Evolutionary conservation across 495 filamentous ascomycete genomes (phyloP).

Genomic region (Lepidopterella palustris): DNA sequence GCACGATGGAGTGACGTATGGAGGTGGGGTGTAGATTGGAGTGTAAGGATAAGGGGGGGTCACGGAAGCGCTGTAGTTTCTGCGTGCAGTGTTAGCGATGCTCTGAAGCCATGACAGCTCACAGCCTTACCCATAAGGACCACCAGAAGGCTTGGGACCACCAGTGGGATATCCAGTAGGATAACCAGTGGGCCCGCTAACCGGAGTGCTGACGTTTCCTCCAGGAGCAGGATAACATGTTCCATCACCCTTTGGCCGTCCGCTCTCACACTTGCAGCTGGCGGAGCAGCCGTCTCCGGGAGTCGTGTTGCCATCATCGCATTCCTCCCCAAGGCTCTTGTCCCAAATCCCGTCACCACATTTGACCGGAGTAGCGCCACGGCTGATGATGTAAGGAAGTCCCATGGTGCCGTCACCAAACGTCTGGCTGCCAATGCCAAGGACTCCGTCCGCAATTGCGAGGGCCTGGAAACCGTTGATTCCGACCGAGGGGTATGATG

Average conservation of each 20-base stretch:
- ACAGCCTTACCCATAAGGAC: background rate
- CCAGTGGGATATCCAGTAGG: background rate
- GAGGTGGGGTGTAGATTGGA: slow-evolving; percentile 11
- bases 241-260: slow-evolving; percentile 20
- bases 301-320: slow-evolving; percentile 42
- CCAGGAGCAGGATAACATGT: slow-evolving; percentile 10
- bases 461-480: slow-evolving; percentile 41
- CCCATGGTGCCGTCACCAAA: slow-evolving; percentile 42
- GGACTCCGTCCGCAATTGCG: slow-evolving; percentile 42
- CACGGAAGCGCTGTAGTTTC: slow-evolving; percentile 12
- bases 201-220: slow-evolving; percentile 9
- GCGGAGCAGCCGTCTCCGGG: slow-evolving; percentile 40
- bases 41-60: slow-evolving; percentile 12
- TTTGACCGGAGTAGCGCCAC: slow-evolving; percentile 43
- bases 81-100: background rate
- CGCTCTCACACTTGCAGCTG: slow-evolving; percentile 37
- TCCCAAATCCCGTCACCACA: slow-evolving; percentile 46
- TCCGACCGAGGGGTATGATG: slow-evolving; percentile 39
- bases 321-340: slow-evolving; percentile 39
- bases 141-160: background rate
- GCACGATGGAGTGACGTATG: slow-evolving; percentile 23
- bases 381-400: slow-evolving; percentile 47
- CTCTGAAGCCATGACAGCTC: background rate
- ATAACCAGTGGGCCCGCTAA: background rate
- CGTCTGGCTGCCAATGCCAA: slow-evolving; percentile 35